Conservation (phyloP, 805 yeast species). For the Cyberlindnera lachancei region DNA sequence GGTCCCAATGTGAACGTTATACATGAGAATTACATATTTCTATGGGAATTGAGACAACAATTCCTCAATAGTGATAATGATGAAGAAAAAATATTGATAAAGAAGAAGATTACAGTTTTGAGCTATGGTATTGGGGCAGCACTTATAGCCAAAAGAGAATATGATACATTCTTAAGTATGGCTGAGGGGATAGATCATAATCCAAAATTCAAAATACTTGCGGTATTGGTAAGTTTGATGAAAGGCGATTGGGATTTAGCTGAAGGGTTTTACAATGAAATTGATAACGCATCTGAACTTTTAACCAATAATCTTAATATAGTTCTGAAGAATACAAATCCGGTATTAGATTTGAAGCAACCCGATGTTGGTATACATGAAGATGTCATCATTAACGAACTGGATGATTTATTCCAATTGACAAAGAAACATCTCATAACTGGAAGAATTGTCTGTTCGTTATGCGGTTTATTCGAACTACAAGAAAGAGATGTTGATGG, state of each 20-base stretch:
- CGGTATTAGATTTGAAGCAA: slow-evolving; percentile 17
- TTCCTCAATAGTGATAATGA: neutral
- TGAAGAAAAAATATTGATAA: neutral
- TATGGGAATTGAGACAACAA: slow-evolving; percentile 12
- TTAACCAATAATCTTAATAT: neutral
- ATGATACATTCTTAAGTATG: slow-evolving; percentile 19
- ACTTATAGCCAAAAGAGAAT: slow-evolving; percentile 24
- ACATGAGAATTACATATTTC: slow-evolving; percentile 10
- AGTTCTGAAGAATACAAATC: slow-evolving; percentile 15
- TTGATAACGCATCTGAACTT: slow-evolving; percentile 1
- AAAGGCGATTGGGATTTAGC: slow-evolving; percentile 19
- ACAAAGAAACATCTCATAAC: slow-evolving; percentile 24
- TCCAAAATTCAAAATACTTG: slow-evolving; percentile 8
- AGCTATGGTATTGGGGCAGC: slow-evolving; percentile 19
- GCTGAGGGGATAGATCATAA: slow-evolving; percentile 13
- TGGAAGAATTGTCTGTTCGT: slow-evolving; percentile 27
- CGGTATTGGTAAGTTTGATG: slow-evolving; percentile 17
- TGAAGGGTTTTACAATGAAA: slow-evolving; percentile 3
- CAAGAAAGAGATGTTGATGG: slow-evolving; percentile 9
- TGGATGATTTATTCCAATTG: slow-evolving; percentile 20
- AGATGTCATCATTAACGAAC: slow-evolving; percentile 3
- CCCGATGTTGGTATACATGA: slow-evolving; percentile 4
- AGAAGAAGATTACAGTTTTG: slow-evolving; percentile 6
- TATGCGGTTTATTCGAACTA: slow-evolving; percentile 28
- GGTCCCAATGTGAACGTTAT: slow-evolving; percentile 15